Conservation (phyloP, 495 filamentous ascomycete species). For the Bacidia rubella region DNA sequence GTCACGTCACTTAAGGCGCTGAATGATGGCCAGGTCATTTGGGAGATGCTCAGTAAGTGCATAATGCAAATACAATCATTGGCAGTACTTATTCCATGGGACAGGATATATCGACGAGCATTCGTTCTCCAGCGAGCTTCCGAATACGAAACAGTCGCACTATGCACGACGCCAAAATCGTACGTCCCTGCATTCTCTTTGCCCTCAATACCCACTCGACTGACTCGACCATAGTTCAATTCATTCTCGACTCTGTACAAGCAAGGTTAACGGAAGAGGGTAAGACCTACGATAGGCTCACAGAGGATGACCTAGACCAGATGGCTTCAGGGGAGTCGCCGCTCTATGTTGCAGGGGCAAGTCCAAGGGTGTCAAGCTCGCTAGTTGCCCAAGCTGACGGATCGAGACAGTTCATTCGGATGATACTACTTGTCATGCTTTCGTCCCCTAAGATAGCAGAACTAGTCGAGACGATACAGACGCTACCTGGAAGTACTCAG, state of each 20-base stretch:
- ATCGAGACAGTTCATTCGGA: conserved; percentile 45
- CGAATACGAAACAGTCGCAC: conserved; percentile 37
- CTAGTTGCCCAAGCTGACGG: conserved; percentile 23
- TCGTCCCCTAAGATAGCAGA: conserved; percentile 38
- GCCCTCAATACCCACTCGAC: not conserved
- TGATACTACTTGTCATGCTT: conserved; percentile 50
- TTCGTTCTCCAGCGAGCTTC: conserved; percentile 53
- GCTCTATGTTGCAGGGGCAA: conserved; percentile 2
- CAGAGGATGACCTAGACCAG: conserved; percentile 6
- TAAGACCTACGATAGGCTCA: conserved; percentile 1
- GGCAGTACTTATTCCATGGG: conserved; percentile 8
- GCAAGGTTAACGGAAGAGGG: conserved; percentile 5
- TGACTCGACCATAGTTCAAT: conserved; percentile 3
- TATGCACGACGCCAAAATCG: conserved; percentile 25
- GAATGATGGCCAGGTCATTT: conserved; percentile 60
- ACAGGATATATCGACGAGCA: conserved; percentile 49
- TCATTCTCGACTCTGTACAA: conserved; percentile 6
- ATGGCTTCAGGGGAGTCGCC: conserved; percentile 7
- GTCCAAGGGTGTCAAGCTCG: not conserved
- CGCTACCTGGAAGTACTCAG: conserved; percentile 19
- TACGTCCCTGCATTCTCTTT: conserved; percentile 7
- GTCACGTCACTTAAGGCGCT: conserved; percentile 46
- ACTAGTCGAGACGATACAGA: conserved; percentile 41
- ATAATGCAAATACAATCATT: not conserved
- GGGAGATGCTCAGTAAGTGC: conserved; percentile 41